phyloP scores from a whole-genome alignment of 805 yeast species.

The Debaryomyces hansenii region DNA sequence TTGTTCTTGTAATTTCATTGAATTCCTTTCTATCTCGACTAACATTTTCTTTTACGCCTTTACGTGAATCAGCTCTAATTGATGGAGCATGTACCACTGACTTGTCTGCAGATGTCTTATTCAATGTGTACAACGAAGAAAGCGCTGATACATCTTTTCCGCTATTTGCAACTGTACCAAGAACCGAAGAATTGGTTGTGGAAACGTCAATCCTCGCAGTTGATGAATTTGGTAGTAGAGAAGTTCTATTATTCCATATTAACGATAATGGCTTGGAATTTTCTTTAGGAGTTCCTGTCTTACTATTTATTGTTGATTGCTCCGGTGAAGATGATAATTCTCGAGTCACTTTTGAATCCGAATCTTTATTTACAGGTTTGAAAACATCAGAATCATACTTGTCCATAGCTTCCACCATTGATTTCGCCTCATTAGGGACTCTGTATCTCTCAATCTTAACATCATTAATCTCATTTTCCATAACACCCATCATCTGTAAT shows the following conservation, averaged over 20 bases:
- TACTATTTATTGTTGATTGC: neutral
- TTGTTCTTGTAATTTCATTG: neutral
- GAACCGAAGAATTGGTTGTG: conserved; percentile 33
- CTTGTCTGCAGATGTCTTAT: conserved; percentile 25
- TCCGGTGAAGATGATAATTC: neutral
- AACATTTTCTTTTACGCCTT: no score
- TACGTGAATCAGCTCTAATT: no score
- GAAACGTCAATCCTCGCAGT: conserved; percentile 24
- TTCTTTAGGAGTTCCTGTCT: conserved; percentile 8
- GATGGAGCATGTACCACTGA: neutral
- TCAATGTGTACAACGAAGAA: conserved; percentile 36
- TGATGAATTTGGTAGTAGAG: conserved; percentile 11
- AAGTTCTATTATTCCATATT: conserved; percentile 19
- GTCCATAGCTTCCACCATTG: conserved; percentile 63
- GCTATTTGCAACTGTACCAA: conserved; percentile 36
- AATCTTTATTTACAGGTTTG: conserved; percentile 16
- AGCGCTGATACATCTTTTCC: conserved; percentile 34
- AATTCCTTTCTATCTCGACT: no score
- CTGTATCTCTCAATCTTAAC: conserved; percentile 64
- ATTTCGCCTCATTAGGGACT: conserved; percentile 25
- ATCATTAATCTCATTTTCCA: conserved; percentile 83
- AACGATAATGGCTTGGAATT: conserved; percentile 27
- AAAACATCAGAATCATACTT: conserved; percentile 65
- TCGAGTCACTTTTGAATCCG: neutral
- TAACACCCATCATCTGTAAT: conserved; percentile 96